These are phyloP conservation scores for Mercurialis annua DNA, from an alignment of 345 rosid genomes.

Conservation along the genomic window DNA sequence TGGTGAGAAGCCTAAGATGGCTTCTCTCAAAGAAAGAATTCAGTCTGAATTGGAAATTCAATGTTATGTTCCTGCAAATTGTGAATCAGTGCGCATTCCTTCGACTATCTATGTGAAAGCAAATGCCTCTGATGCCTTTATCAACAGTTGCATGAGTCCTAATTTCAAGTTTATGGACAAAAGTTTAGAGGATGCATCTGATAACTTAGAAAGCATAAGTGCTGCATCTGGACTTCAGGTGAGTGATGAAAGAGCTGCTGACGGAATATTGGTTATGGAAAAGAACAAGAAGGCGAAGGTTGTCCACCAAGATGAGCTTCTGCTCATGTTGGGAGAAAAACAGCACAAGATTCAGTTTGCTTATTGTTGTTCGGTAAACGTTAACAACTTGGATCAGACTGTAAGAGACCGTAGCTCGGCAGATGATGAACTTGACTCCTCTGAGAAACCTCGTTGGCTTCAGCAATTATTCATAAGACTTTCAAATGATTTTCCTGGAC, in stretches of 20 bases:
- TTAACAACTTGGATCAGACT: constrained; percentile 14
- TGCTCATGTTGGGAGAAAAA: constrained; percentile 40
- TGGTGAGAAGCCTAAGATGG: constrained; percentile 92
- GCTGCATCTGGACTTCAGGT: constrained; percentile 32
- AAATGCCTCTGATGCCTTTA: constrained; percentile 58
- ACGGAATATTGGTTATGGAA: constrained; percentile 57
- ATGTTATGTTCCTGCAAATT: constrained; percentile 75
- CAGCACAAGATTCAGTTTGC: constrained; percentile 48
- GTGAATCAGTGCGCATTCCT: constrained; percentile 59
- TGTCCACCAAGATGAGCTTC: constrained; percentile 75
- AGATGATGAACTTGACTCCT: not conserved
- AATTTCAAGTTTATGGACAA: constrained; percentile 51
- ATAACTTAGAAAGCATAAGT: constrained; percentile 14
- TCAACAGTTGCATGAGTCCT: constrained; percentile 56
- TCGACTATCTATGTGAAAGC: constrained; percentile 58
- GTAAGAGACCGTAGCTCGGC: constrained; percentile 15
- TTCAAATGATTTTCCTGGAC: constrained; percentile 30
- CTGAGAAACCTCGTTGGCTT: constrained; percentile 30
- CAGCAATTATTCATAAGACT: constrained; percentile 37
- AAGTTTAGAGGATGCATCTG: constrained; percentile 27
- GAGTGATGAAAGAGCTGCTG: constrained; percentile 55
- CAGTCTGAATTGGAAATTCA: constrained; percentile 65
- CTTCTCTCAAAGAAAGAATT: constrained; percentile 61
- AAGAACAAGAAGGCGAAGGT: constrained; percentile 54
- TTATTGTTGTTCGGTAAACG: constrained; percentile 50